phyloP scores from a whole-genome alignment of 1,139 yeast genomes.

The Kurtzmaniella quercitrusa region DNA sequence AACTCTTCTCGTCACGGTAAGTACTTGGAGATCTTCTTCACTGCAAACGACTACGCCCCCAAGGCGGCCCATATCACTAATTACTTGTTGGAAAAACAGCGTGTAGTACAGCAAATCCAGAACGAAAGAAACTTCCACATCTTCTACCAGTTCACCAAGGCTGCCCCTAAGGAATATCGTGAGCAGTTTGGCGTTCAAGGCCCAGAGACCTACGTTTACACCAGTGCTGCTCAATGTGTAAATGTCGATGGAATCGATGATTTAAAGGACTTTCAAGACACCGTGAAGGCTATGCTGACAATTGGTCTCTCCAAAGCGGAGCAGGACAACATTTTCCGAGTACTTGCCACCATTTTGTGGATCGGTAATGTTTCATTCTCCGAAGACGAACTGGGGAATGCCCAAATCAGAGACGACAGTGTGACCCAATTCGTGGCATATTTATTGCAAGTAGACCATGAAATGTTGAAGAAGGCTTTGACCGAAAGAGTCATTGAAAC shows the following conservation, averaged over 20 bases:
- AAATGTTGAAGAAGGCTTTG: conserved; percentile 60
- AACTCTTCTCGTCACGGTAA: conserved; percentile 98
- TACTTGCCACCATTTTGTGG: conserved; percentile 87
- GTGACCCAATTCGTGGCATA: conserved; percentile 95
- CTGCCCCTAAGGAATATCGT: conserved; percentile 81
- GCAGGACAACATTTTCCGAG: conserved; percentile 85
- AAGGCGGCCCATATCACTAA: conserved; percentile 95
- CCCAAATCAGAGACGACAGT: conserved; percentile 73
- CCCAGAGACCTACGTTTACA: conserved; percentile 89
- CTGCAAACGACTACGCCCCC: conserved; percentile 70
- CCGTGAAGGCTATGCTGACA: conserved; percentile 78
- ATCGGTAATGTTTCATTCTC: conserved; percentile 85
- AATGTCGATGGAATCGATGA: conserved; percentile 87
- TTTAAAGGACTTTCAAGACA: conserved; percentile 69
- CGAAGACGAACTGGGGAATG: conserved; percentile 86
- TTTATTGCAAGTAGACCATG: conserved; percentile 74
- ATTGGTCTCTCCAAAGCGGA: conserved; percentile 81
- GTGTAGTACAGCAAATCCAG: conserved; percentile 90
- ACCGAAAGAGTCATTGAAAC: conserved; percentile 87
- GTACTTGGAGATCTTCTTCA: conserved; percentile 87
- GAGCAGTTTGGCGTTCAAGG: conserved; percentile 84
- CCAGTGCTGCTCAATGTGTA: conserved; percentile 83
- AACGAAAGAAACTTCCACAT: conserved; percentile 96
- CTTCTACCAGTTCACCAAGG: conserved; percentile 92
- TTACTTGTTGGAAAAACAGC: conserved; percentile 87